Evolutionary conservation across 331 rosid species (phyloP).

Genomic region (Acacia pycnantha): DNA sequence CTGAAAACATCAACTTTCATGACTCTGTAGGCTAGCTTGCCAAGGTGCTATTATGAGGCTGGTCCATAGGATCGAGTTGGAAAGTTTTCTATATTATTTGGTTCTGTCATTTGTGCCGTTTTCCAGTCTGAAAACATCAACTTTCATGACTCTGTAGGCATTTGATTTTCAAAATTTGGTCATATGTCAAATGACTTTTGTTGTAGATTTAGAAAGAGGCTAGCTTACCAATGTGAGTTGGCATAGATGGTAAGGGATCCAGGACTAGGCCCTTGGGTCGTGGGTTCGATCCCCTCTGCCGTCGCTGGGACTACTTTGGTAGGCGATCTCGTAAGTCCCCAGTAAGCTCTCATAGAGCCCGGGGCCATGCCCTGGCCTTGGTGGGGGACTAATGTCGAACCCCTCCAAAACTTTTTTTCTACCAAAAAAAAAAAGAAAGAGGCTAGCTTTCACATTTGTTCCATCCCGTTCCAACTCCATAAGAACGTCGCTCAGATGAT

Average conservation of each 20-base stretch:
- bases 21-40: neutral
- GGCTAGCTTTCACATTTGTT: neutral
- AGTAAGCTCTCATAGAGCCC: too few relatives aligned
- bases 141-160: neutral
- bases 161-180: neutral
- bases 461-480: neutral
- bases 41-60: neutral
- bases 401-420: too few relatives aligned
- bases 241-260: too few relatives aligned
- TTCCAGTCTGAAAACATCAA: neutral
- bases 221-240: too few relatives aligned
- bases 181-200: too few relatives aligned
- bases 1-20: neutral
- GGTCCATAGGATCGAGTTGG: neutral
- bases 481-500: neutral
- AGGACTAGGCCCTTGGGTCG: too few relatives aligned
- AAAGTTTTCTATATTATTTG: neutral
- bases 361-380: too few relatives aligned
- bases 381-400: too few relatives aligned
- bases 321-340: too few relatives aligned
- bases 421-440: too few relatives aligned
- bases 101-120: neutral
- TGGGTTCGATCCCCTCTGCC: too few relatives aligned
- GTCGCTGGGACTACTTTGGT: too few relatives aligned
- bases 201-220: neutral